These are phyloP conservation scores for Dillenia suffruticosa DNA, from an alignment of 164 flowering plant species.

Conservation along the genomic window DNA sequence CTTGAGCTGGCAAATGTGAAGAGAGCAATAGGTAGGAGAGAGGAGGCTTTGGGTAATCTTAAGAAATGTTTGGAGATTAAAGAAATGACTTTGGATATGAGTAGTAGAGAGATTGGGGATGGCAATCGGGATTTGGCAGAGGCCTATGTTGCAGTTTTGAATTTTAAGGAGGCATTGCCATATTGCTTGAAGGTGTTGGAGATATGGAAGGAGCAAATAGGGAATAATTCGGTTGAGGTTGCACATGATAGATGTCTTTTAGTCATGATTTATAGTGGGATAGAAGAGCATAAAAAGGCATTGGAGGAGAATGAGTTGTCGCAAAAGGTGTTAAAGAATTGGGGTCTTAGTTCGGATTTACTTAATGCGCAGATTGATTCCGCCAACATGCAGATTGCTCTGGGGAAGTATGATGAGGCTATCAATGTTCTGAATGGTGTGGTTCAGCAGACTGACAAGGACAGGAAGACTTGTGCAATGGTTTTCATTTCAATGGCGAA, in stretches of 20 bases:
- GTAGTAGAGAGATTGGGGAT: constrained; percentile 64
- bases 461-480: constrained; percentile 34
- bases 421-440: constrained; percentile 30
- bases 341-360: constrained; percentile 69
- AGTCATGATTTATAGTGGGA: constrained; percentile 76
- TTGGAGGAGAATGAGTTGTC: constrained; percentile 78
- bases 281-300: constrained; percentile 83
- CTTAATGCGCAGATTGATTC: constrained; percentile 85
- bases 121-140: constrained; percentile 76
- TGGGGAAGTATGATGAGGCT: constrained; percentile 39
- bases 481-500: constrained; percentile 47
- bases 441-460: constrained; percentile 36
- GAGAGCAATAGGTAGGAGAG: constrained; percentile 81
- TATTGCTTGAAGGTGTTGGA: constrained; percentile 71
- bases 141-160: constrained; percentile 68
- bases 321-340: constrained; percentile 62
- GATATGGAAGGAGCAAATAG: constrained; percentile 53
- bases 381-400: constrained; percentile 82
- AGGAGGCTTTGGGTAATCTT: constrained; percentile 69
- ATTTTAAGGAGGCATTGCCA: constrained; percentile 78
- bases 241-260: constrained; percentile 82
- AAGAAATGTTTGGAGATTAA: constrained; percentile 71
- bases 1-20: constrained; percentile 65
- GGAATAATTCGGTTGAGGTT: constrained; percentile 78
- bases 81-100: constrained; percentile 54